phyloP scores from a whole-genome alignment of 148 eudicot species.

The Silene latifolia region DNA sequence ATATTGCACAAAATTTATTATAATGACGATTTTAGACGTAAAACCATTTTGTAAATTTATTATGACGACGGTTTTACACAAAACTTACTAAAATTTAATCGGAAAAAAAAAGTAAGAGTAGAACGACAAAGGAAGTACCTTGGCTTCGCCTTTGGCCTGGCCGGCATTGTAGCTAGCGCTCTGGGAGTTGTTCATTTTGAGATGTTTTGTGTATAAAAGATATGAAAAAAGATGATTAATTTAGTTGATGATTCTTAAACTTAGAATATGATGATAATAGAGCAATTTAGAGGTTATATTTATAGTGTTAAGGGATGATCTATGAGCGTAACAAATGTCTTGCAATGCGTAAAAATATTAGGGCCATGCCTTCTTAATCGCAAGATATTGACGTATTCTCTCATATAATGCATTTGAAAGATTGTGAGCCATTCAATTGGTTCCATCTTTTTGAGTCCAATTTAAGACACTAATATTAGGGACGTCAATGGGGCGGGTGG shows the following conservation, averaged over 20 bases:
- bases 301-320: conserved; percentile 14
- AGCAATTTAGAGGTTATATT: conserved; percentile 5
- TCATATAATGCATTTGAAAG: too few relatives aligned
- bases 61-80: not conserved
- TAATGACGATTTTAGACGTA: not conserved
- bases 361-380: not conserved
- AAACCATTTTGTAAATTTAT: not conserved
- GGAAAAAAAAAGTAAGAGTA: not conserved
- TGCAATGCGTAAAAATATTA: conserved; percentile 3
- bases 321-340: conserved; percentile 10
- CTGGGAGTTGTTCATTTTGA: conserved; percentile 28
- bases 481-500: too few relatives aligned
- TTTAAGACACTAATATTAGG: too few relatives aligned
- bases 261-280: not conserved
- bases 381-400: not conserved
- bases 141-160: conserved; percentile 36
- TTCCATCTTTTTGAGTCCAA: too few relatives aligned
- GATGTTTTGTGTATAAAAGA: not conserved
- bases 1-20: too few relatives aligned
- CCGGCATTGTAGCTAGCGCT: conserved; percentile 27
- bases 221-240: not conserved
- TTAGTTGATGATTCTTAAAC: too few relatives aligned
- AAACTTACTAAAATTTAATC: not conserved
- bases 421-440: too few relatives aligned
- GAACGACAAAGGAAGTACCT: conserved; percentile 12